These are phyloP conservation scores for Trichocladium uniseriatum DNA, from an alignment of 495 filamentous ascomycete genomes.

Conservation along the genomic window DNA sequence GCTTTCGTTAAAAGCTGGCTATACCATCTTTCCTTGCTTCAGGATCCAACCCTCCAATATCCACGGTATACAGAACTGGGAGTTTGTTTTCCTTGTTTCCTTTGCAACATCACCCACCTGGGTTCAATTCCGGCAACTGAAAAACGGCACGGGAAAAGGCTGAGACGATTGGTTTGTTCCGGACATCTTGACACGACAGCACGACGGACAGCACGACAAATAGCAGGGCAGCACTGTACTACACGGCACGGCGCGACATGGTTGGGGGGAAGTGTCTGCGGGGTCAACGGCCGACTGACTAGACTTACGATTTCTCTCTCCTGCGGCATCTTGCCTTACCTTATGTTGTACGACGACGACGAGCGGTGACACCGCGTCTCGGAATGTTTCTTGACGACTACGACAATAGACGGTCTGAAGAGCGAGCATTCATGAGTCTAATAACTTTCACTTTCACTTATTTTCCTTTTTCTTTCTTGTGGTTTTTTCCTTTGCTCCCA, in stretches of 20 bases:
- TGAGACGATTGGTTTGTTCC: neutral
- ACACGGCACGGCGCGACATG: neutral
- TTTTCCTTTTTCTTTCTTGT: neutral
- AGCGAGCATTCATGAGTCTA: neutral
- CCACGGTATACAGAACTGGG: neutral
- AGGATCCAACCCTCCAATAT: neutral
- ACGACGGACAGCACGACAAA: neutral
- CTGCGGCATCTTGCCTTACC: neutral
- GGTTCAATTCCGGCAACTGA: too few relatives aligned
- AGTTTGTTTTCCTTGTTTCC: neutral
- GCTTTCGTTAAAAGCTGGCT: too few relatives aligned
- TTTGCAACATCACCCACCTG: neutral
- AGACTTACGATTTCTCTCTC: neutral
- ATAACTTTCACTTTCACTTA: neutral
- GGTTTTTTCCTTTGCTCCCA: neutral
- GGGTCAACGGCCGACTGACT: neutral
- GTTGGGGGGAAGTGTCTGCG: too few relatives aligned
- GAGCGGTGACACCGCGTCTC: neutral
- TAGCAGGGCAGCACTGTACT: too few relatives aligned
- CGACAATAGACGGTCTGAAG: neutral
- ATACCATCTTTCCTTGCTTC: neutral
- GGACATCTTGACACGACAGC: neutral
- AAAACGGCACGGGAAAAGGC: too few relatives aligned
- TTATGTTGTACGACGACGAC: conserved; percentile 3
- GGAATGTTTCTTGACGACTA: neutral